Base-by-base conservation (phyloP, 352 stramenopile genomes). In the Pythium monospermum region DNA sequence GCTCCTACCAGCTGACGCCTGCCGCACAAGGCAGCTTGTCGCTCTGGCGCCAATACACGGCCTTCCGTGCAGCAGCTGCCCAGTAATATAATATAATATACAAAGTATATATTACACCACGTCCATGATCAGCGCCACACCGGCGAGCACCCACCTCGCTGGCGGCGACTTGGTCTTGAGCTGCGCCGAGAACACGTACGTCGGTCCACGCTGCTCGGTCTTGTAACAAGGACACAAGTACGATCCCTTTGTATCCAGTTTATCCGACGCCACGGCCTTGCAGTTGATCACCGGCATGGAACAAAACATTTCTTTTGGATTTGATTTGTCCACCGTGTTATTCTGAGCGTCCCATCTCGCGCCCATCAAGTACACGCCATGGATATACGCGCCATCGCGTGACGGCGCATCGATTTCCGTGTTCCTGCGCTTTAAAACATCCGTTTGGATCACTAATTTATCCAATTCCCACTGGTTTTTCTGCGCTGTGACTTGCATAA, bases 251-350 rank as follows among this genome's bases (percentile, higher is more conserved):
- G 96, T 49, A 43, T 98, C 96, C 3, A 96, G 83, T 53, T 98
- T 98, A 60, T 99, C 96, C 6, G 85, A 69, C 0, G 91, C 84
- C 12, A 99, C 91, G 25, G 95, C 96, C 62, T 97, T 98, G 62
- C 97, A 96, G 67, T 98, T 97, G 65, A 99, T 97, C 43, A 99
- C 86, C 19, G 96, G 96, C 92, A 99, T 98, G 21, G 77, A 49
- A 33, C 78, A 98, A 59, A 98, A 99, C 92, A 99, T 99, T 64
- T 99, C 96, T 66, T 98, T 98, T 13, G 96, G 96, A 48, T 94
- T 81, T 18, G 85, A 97, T 28, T 95, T 96, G 57, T 98, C 93
- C 35, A 99, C 88, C 19, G 86, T 95, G 59, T 83, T 83, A 55
- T 94, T 94, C 42, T 73, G 86, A 23, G 83, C 64, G 54, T 98